A percentile compares a stretch with the other conserved stretches of the same genome.
phyloP scores from a whole-genome alignment of 129 eudicot genomes.

The Deinandra increscens region DNA sequence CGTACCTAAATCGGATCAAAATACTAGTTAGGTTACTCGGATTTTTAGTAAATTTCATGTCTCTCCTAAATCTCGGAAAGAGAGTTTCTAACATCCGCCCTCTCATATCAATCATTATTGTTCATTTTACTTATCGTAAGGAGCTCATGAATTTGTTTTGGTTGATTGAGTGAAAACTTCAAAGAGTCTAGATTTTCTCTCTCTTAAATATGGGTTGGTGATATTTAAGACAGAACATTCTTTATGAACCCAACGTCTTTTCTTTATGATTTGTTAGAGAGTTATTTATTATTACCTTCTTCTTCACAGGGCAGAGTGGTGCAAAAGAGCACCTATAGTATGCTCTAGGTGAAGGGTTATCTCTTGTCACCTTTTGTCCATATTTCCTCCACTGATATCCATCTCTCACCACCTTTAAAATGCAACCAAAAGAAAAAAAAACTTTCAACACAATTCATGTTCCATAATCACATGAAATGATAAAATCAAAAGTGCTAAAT shows the following conservation, averaged over 20 bases:
- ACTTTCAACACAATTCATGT: conserved; percentile 5
- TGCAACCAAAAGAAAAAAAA: not conserved
- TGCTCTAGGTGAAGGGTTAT: conserved; percentile 93
- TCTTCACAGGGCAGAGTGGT: conserved; percentile 79
- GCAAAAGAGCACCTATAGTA: conserved; percentile 72
- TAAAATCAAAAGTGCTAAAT: not conserved
- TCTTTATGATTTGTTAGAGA: too few species aligned
- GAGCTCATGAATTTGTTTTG: too few species aligned
- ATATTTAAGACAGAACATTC: too few species aligned
- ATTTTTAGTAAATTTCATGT: not conserved
- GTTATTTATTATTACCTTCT: conserved; percentile 46
- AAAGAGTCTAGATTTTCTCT: too few species aligned
- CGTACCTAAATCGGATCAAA: not conserved
- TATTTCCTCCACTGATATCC: conserved; percentile 90
- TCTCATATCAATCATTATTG: too few species aligned
- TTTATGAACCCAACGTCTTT: too few species aligned
- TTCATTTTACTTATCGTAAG: too few species aligned
- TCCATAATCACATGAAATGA: not conserved
- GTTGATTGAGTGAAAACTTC: too few species aligned
- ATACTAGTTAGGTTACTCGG: not conserved
- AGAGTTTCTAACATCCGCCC: too few species aligned
- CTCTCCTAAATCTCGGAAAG: not conserved
- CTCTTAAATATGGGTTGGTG: too few species aligned
- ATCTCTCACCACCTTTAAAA: conserved; percentile 62
- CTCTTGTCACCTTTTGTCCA: conserved; percentile 92